These are phyloP conservation scores for Dothideomycetes sp. DNA, from an alignment of 2,329 filamentous ascomycete species.

Conservation along the genomic window DNA sequence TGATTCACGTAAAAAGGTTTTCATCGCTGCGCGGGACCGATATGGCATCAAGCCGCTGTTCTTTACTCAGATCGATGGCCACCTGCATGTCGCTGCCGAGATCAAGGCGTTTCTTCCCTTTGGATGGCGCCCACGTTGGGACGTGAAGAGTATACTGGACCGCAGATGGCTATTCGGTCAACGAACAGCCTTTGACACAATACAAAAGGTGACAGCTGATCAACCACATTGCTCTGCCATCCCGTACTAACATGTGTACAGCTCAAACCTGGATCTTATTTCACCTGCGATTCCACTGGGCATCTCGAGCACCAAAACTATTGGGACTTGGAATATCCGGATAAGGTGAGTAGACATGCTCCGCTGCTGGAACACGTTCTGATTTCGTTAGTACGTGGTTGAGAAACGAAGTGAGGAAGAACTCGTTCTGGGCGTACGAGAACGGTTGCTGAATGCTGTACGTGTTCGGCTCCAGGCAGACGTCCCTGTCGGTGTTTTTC, in stretches of 20 bases:
- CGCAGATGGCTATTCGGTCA: conserved; percentile 37
- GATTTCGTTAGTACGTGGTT: conserved; percentile 29
- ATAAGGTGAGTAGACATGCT: no score
- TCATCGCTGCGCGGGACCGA: conserved; percentile 45
- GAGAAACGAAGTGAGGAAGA: conserved; percentile 42
- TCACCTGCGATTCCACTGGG: conserved; percentile 32
- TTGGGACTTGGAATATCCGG: conserved; percentile 45
- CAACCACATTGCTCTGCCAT: neutral
- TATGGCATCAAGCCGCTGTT: conserved; percentile 51
- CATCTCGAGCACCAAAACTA: conserved; percentile 37
- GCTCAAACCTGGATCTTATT: conserved; percentile 37
- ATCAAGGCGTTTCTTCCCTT: conserved; percentile 45
- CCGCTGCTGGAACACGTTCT: no score
- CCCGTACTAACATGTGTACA: conserved; percentile 18
- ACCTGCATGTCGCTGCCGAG: conserved; percentile 44
- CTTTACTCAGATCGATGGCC: conserved; percentile 35
- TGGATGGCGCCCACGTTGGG: conserved; percentile 46
- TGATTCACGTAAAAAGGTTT: conserved; percentile 34
- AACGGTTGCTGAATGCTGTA: conserved; percentile 43
- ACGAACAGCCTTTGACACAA: conserved; percentile 43
- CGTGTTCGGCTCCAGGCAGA: conserved; percentile 46
- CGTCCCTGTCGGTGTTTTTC: conserved; percentile 48
- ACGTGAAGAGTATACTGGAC: conserved; percentile 38
- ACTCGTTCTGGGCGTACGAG: conserved; percentile 42
- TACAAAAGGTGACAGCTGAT: conserved; percentile 30